Conservation (phyloP, 108 stramenopile species). For the Skeletonema grethae region DNA sequence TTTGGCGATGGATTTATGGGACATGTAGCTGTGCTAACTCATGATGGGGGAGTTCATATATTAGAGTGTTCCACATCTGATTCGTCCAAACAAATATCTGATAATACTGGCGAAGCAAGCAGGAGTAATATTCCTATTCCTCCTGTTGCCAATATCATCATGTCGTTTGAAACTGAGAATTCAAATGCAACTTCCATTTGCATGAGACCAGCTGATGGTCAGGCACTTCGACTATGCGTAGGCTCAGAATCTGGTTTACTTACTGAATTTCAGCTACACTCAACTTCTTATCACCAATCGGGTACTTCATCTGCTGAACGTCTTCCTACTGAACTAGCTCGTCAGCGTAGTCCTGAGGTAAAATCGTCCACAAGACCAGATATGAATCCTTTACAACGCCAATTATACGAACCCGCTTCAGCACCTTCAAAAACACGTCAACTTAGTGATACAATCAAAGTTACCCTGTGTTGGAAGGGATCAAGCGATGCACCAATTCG, state of each 20-base stretch:
- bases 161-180: constrained; percentile 27
- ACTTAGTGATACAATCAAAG: not conserved
- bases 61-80: constrained; percentile 15
- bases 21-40: constrained; percentile 41
- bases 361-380: not conserved
- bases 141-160: constrained; percentile 21
- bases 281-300: not conserved
- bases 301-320: not conserved
- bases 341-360: not conserved
- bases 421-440: not conserved
- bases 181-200: constrained; percentile 40
- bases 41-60: constrained; percentile 31
- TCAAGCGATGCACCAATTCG: constrained; percentile 25
- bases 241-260: constrained; percentile 37
- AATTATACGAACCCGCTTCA: constrained; percentile 27
- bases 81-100: not conserved
- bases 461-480: constrained; percentile 27
- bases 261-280: constrained; percentile 24
- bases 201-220: constrained; percentile 19
- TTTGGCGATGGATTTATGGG: constrained; percentile 17
- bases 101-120: not conserved
- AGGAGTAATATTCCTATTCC: not conserved
- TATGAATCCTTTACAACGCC: constrained; percentile 11
- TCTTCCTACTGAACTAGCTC: not conserved
- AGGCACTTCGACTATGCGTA: constrained; percentile 25